Evolutionary conservation across 345 rosid species (phyloP).

Genomic region (Erucastrum elatum): DNA sequence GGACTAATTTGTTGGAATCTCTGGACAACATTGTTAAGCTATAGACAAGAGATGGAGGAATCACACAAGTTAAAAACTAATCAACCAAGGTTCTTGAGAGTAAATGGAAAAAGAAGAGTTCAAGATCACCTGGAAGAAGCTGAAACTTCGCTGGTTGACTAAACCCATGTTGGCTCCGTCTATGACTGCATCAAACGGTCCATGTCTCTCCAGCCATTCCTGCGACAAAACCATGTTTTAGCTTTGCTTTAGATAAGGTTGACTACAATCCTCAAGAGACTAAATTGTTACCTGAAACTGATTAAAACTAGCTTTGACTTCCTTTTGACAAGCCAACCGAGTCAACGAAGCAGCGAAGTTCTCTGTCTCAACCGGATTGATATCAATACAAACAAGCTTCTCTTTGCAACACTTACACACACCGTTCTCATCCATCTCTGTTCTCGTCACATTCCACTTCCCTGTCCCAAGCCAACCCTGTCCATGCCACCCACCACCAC

Average conservation of each 20-base stretch:
- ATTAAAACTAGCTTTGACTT: constrained; percentile 56
- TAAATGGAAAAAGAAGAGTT: constrained; percentile 6
- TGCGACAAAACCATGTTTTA: constrained; percentile 33
- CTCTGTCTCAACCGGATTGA: constrained; percentile 80
- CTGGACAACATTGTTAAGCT: constrained; percentile 68
- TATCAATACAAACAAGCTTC: constrained; percentile 89
- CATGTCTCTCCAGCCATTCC: constrained; percentile 83
- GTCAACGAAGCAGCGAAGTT: constrained; percentile 68
- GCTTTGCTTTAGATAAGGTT: constrained; percentile 9
- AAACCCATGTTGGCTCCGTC: constrained; percentile 90
- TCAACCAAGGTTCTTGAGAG: constrained; percentile 5
- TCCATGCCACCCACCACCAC: constrained; percentile 99
- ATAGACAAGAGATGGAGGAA: constrained; percentile 26
- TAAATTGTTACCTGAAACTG: constrained; percentile 58
- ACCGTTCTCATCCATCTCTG: constrained; percentile 68
- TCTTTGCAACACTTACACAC: constrained; percentile 70
- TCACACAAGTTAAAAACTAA: background rate
- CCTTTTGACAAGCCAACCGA: constrained; percentile 64
- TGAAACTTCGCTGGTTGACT: constrained; percentile 53
- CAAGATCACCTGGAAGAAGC: constrained; percentile 61
- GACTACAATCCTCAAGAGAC: background rate
- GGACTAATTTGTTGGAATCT: constrained; percentile 59
- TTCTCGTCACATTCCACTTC: constrained; percentile 66
- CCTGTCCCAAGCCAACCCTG: constrained; percentile 93
- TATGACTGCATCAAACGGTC: constrained; percentile 92